Base-by-base conservation (phyloP, 495 filamentous ascomycete species). In the Sphaerosporella brunnea region DNA sequence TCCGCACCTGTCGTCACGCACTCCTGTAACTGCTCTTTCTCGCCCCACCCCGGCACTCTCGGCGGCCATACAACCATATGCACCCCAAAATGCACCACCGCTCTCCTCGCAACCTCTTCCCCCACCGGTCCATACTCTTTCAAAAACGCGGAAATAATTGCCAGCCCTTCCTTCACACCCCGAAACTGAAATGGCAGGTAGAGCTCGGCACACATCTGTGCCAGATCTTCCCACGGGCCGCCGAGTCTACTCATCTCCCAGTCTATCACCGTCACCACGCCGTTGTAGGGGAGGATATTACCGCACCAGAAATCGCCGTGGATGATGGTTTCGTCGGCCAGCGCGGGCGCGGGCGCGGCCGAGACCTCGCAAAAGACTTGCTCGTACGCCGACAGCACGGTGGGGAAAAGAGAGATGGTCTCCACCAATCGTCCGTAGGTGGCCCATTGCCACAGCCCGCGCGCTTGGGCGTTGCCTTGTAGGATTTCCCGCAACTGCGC, bases 131-230 rank as follows among this genome's bases (percentile, higher is more conserved):
- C 39, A 43, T 43, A 43, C 10, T 10, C 39, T 19, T 10, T 16
- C 39, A 43, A 43, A 43, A 43, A 43, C 39, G 39, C 39, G 3
- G 5, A 3, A 10, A 43, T 23, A 4, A 43, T 19, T 21, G 7
- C 39, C 4, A 23, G 5, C 39, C 20, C 39, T 11, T 4, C 16
- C 20, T 43, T 10, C 18, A 19, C 11, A 10, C 39, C 39, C 4
- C 5, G 10, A 21, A 43, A 43, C 20, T 18, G 28, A 0, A 26
- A 35, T 16, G 45, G 49, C 24, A 51, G 51, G 28, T 43, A 59
- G 45, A 56, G 55, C 47, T 61, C 55, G 16, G 48, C 43, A 4
- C 55, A 55, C 51, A 62, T 62, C 37, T 62, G 59, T 1, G 51
- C 59, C 7, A 62, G 51, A 50, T 43, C 39, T 3, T 16, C 39